Conservation (phyloP, 1,284 basidiomycete genomes). For the Rhizoctonia solani region DNA sequence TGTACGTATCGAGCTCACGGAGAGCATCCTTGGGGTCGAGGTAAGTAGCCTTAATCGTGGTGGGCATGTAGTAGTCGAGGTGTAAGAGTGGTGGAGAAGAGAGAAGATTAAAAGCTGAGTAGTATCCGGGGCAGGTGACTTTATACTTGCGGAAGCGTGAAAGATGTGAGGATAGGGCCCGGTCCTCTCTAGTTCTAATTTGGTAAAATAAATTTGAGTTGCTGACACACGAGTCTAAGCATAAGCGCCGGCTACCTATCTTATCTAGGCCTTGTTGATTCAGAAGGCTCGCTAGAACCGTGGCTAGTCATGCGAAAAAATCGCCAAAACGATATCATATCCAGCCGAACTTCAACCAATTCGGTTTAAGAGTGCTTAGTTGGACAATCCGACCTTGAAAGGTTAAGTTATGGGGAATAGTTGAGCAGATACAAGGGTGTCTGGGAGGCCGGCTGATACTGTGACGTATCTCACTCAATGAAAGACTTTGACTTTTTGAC, state of each 20-base stretch:
- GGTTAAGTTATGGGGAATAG: no score
- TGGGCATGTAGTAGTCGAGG: constrained; percentile 4
- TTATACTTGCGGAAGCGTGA: not conserved
- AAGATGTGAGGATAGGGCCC: not conserved
- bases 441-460: no score
- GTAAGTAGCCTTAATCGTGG: constrained; percentile 34
- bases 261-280: no score
- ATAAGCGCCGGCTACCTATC: not conserved
- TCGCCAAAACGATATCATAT: no score
- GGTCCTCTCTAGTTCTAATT: constrained; percentile 1
- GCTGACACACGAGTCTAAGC: constrained; percentile 2
- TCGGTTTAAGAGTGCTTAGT: no score
- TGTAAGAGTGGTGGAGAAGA: constrained; percentile 15
- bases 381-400: no score
- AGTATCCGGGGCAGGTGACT: not conserved
- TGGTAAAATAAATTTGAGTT: constrained; percentile 19
- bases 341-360: no score
- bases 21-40: constrained; percentile 71
- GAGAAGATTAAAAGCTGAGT: not conserved
- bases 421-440: no score
- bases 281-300: no score
- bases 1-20: constrained; percentile 74
- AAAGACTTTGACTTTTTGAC: no score
- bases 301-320: no score
- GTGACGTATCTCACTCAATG: no score